phyloP scores from a whole-genome alignment of 1,284 basidiomycete genomes.

The Cryptococcus sp. region DNA sequence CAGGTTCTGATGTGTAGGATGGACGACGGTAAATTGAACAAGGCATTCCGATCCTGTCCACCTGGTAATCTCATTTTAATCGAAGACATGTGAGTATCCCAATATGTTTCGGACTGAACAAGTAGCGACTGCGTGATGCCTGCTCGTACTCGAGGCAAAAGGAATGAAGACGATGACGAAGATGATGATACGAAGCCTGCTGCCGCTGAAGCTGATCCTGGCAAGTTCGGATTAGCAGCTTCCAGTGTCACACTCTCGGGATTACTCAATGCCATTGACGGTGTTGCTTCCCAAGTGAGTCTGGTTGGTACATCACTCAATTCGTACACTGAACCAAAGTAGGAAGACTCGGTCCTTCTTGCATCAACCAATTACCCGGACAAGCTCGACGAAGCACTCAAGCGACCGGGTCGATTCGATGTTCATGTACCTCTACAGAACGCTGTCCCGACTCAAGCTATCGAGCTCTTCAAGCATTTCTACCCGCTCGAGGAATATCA shows the following conservation, averaged over 20 bases:
- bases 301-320: neutral
- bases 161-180: neutral
- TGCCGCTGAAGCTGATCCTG: neutral
- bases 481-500: slow-evolving; percentile 55
- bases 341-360: slow-evolving; percentile 18
- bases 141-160: neutral
- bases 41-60: slow-evolving; percentile 24
- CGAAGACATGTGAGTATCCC: slow-evolving; percentile 29
- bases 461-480: slow-evolving; percentile 72
- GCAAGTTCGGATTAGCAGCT: slow-evolving; percentile 3
- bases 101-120: neutral
- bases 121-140: slow-evolving; percentile 16
- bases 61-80: slow-evolving; percentile 25
- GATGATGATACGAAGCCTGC: neutral
- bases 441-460: slow-evolving; percentile 76
- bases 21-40: slow-evolving; percentile 30
- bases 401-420: slow-evolving; percentile 24
- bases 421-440: slow-evolving; percentile 14
- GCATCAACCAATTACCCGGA: slow-evolving; percentile 22
- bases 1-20: slow-evolving; percentile 12
- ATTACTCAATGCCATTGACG: slow-evolving; percentile 24
- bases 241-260: slow-evolving; percentile 22
- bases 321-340: too few species aligned
- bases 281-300: slow-evolving; percentile 22
- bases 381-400: slow-evolving; percentile 22